Evolutionary conservation across 129 eudicot genomes (phyloP).

Genomic region (Arctium minus): DNA sequence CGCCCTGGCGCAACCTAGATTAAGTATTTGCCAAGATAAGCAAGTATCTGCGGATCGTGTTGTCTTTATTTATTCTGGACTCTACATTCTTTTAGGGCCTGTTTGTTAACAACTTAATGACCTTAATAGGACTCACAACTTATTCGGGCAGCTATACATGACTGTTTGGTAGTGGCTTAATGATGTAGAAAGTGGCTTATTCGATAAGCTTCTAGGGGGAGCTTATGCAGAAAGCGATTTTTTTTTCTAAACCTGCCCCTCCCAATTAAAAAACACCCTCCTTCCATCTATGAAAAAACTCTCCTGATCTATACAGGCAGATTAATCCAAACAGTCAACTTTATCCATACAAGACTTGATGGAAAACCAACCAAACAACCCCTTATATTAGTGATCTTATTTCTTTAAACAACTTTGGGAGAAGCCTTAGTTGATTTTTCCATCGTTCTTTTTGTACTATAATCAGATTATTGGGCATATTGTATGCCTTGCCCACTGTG

Average conservation of each 20-base stretch:
- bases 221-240: background rate
- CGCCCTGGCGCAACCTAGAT: too few species aligned
- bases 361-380: background rate
- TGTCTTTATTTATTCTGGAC: background rate
- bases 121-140: background rate
- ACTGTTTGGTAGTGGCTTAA: too few species aligned
- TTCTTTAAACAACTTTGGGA: background rate
- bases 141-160: too few species aligned
- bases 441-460: background rate
- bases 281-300: background rate
- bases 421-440: background rate
- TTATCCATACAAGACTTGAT: background rate
- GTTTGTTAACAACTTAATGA: background rate
- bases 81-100: background rate
- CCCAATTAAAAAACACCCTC: background rate
- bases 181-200: background rate
- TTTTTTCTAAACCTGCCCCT: background rate
- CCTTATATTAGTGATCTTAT: background rate
- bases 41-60: background rate
- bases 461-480: background rate
- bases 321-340: background rate
- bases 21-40: too few species aligned
- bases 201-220: background rate
- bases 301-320: background rate
- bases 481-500: background rate